phyloP scores from a whole-genome alignment of 495 filamentous ascomycete species.

The Hyaloscypha bicolor region DNA sequence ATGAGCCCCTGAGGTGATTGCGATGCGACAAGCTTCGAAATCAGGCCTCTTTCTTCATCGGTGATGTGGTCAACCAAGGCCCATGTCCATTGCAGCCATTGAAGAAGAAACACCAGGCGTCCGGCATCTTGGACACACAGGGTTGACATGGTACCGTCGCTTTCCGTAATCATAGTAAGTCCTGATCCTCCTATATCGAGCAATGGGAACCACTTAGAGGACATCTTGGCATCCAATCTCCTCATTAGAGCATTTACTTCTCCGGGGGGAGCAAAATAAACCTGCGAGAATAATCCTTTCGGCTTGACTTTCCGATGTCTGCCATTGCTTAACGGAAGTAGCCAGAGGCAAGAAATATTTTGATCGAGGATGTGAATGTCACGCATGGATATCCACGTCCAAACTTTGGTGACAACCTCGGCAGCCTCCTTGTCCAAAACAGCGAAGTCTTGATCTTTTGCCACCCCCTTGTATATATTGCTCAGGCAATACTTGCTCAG shows the following conservation, averaged over 20 bases:
- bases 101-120: not conserved
- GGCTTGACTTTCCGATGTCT: slow-evolving; percentile 33
- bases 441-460: slow-evolving; percentile 21
- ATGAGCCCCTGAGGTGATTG: not conserved
- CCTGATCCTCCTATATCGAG: not conserved
- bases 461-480: slow-evolving; percentile 22
- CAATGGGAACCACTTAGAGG: slow-evolving; percentile 5
- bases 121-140: not conserved
- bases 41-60: slow-evolving; percentile 12
- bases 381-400: slow-evolving; percentile 30
- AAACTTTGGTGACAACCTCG: slow-evolving; percentile 20
- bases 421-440: slow-evolving; percentile 6
- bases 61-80: not conserved
- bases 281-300: slow-evolving; percentile 2
- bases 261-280: slow-evolving; percentile 15
- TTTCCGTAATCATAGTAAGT: not conserved
- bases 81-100: not conserved
- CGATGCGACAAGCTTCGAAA: slow-evolving; percentile 12
- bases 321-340: slow-evolving; percentile 34
- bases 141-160: not conserved
- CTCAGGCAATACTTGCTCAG: slow-evolving; percentile 29
- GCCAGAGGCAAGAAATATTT: slow-evolving; percentile 33
- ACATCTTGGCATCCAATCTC: slow-evolving; percentile 12
- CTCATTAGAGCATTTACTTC: slow-evolving; percentile 19
- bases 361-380: slow-evolving; percentile 2